Evolutionary conservation across 371 early-diverging fungal species (phyloP).

Genomic region (Neoconidiobolus thromboides): DNA sequence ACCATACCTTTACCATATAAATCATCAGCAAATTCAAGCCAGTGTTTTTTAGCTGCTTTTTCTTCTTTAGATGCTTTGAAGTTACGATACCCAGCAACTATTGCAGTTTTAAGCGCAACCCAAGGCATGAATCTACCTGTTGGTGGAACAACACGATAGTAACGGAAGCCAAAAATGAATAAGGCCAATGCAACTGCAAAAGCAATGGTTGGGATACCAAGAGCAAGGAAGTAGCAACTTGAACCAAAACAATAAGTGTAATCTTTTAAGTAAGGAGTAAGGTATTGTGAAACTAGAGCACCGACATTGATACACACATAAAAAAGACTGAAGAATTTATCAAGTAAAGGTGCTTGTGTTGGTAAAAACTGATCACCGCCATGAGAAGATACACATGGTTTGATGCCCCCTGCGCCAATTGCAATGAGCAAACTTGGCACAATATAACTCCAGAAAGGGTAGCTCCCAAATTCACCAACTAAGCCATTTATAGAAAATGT

Average conservation of each 20-base stretch:
- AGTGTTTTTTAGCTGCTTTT: not conserved
- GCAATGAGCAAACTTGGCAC: not conserved
- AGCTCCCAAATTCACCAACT: not conserved
- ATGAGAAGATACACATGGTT: slow-evolving; percentile 24
- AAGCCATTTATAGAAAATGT: slow-evolving; percentile 5
- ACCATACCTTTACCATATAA: slow-evolving; percentile 1
- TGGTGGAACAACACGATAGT: slow-evolving; percentile 33
- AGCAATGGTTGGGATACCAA: not conserved
- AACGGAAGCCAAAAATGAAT: slow-evolving; percentile 23
- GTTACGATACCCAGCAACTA: not conserved
- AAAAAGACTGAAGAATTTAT: slow-evolving; percentile 5
- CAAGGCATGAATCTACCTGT: slow-evolving; percentile 26
- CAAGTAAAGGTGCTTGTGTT: not conserved
- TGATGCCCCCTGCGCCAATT: slow-evolving; percentile 28
- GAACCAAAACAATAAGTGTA: not conserved
- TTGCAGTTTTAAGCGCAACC: slow-evolving; percentile 12
- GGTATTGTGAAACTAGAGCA: not conserved
- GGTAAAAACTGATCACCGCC: slow-evolving; percentile 24
- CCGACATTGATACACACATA: slow-evolving; percentile 4
- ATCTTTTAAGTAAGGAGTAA: not conserved
- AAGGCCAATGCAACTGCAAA: slow-evolving; percentile 15
- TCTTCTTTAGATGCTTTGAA: not conserved
- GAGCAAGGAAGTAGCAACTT: slow-evolving; percentile 1
- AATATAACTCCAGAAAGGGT: not conserved
- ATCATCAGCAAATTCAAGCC: slow-evolving; percentile 5